phyloP scores from a whole-genome alignment of 1,284 basidiomycete species.

The Ustilago tritici region DNA sequence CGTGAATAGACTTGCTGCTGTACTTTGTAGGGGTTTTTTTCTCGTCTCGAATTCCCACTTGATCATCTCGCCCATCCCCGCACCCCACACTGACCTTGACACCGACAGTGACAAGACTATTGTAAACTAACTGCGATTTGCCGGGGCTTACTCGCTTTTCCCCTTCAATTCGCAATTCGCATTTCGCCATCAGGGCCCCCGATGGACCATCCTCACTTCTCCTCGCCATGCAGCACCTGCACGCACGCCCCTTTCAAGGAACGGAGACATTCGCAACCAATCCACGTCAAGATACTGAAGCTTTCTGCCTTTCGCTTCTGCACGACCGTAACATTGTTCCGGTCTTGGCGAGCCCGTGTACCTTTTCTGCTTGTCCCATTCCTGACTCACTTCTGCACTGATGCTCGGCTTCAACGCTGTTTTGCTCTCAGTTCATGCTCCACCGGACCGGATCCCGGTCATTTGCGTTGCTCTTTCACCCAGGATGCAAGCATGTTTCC shows the following conservation, averaged over 20 bases:
- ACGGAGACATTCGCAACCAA: not conserved
- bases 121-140: too few species aligned
- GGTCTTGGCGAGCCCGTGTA: not conserved
- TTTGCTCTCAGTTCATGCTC: not conserved
- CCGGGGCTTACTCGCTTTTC: not conserved
- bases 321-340: not conserved
- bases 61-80: not conserved
- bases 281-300: not conserved
- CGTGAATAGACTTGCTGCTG: too few species aligned
- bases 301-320: not conserved
- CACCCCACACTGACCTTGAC: not conserved
- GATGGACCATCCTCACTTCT: not conserved
- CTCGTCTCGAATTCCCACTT: not conserved
- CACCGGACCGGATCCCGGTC: not conserved
- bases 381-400: not conserved
- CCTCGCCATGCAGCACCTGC: too few species aligned
- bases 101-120: not conserved
- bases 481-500: too few species aligned
- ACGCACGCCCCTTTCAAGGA: too few species aligned
- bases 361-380: not conserved
- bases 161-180: not conserved
- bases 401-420: not conserved
- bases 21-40: too few species aligned
- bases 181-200: not conserved
- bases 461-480: too few species aligned